phyloP scores from a whole-genome alignment of 2,329 filamentous ascomycete species.

The Talaromyces marneffei region DNA sequence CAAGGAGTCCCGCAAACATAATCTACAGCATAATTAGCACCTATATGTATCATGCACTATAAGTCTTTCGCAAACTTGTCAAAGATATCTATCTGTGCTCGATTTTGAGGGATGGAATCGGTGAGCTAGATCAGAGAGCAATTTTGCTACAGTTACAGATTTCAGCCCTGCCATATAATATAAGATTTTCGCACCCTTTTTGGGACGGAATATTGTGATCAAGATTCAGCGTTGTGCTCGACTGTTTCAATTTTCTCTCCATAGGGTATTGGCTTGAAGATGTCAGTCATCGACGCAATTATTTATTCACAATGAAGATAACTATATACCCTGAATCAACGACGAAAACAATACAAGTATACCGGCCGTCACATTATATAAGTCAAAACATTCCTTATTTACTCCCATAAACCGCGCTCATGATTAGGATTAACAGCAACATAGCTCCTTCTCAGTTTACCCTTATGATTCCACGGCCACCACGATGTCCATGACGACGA shows the following conservation, averaged over 20 bases:
- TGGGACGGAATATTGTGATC: neutral
- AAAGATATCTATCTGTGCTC: neutral
- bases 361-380: neutral
- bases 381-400: neutral
- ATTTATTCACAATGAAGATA: neutral
- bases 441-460: neutral
- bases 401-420: conserved; percentile 9
- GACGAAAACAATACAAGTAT: neutral
- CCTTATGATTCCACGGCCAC: conserved; percentile 1
- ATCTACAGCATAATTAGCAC: neutral
- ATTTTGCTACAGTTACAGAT: neutral
- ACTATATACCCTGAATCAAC: neutral
- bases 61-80: neutral
- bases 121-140: neutral
- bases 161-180: neutral
- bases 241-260: neutral
- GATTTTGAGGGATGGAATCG: neutral
- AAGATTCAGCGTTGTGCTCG: neutral
- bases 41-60: no score
- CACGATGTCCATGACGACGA: conserved; percentile 17
- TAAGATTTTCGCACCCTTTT: neutral
- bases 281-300: no score
- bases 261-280: neutral
- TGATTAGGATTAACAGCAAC: neutral
- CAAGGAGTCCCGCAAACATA: neutral